These are phyloP conservation scores for Fusarium pseudonygamai DNA, from an alignment of 2,329 filamentous ascomycete genomes.

Conservation along the genomic window DNA sequence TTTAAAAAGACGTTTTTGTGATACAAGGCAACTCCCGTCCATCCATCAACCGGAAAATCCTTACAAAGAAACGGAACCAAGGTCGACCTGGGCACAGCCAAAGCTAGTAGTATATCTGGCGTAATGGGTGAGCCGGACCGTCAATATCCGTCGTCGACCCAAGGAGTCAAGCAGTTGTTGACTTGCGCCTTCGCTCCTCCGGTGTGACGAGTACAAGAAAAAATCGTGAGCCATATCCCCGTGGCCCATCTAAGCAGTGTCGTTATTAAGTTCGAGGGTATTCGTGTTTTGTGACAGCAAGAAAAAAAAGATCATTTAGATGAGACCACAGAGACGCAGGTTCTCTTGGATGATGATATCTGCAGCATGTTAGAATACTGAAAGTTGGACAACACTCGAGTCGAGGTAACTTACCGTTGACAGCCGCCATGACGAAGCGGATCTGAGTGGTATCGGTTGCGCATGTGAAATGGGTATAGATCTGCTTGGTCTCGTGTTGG, in stretches of 20 bases:
- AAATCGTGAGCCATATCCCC: constrained; percentile 52
- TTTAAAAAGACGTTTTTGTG: constrained; percentile 44
- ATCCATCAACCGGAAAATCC: constrained; percentile 45
- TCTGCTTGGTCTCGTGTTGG: constrained; percentile 99
- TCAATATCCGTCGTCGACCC: constrained; percentile 24
- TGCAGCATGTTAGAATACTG: constrained; percentile 59
- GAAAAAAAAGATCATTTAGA: constrained; percentile 68
- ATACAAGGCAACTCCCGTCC: constrained; percentile 45
- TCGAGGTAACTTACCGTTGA: constrained; percentile 78
- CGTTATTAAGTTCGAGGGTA: constrained; percentile 57
- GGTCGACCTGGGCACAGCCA: constrained; percentile 43
- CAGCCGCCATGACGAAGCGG: constrained; percentile 98
- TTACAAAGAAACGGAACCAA: constrained; percentile 45
- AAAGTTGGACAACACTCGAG: not conserved
- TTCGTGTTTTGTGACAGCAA: constrained; percentile 52
- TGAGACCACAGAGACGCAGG: constrained; percentile 93
- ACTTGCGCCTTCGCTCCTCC: constrained; percentile 39
- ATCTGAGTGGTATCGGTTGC: constrained; percentile 99
- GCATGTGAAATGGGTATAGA: constrained; percentile 99
- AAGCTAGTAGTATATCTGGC: constrained; percentile 39
- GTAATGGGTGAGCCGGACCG: constrained; percentile 24
- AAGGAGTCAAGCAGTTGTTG: constrained; percentile 31
- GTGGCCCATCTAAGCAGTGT: constrained; percentile 50
- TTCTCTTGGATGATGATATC: constrained; percentile 99
- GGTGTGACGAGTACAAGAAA: constrained; percentile 48